Evolutionary conservation across 2,329 filamentous ascomycete species (phyloP).

Genomic region (Cytospora schulzeri): DNA sequence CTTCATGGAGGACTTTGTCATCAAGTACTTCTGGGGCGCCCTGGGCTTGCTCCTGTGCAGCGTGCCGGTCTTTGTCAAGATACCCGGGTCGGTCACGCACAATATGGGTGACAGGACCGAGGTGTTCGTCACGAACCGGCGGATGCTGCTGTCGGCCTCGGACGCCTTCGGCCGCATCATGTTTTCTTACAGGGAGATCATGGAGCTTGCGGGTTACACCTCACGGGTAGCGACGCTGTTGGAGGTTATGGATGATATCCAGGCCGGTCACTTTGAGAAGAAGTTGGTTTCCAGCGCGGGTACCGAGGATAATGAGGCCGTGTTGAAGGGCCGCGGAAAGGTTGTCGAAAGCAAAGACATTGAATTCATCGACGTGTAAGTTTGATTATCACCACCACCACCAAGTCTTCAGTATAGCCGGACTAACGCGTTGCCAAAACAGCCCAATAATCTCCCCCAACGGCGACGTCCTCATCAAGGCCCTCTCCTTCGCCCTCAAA

Average conservation of each 20-base stretch:
- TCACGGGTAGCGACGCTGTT: conserved; percentile 87
- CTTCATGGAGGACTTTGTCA: conserved; percentile 99
- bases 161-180: conserved; percentile 95
- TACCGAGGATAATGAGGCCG: conserved; percentile 77
- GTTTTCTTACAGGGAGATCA: conserved; percentile 98
- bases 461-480: conserved; percentile 85
- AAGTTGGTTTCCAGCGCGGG: conserved; percentile 89
- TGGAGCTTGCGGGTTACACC: conserved; percentile 93
- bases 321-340: conserved; percentile 79
- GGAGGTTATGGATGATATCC: conserved; percentile 92
- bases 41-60: conserved; percentile 89
- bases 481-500: conserved; percentile 83
- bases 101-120: conserved; percentile 73
- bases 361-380: conserved; percentile 78
- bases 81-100: conserved; percentile 68
- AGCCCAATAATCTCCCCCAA: conserved; percentile 94
- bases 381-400: conserved; percentile 27
- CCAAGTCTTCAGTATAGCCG: not conserved
- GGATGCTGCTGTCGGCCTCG: conserved; percentile 88
- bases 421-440: not conserved
- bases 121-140: conserved; percentile 89
- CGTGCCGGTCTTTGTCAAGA: conserved; percentile 92
- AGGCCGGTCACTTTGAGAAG: conserved; percentile 90
- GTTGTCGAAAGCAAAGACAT: conserved; percentile 83
- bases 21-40: conserved; percentile 99